Conservation (phyloP, 495 filamentous ascomycete genomes). For the Thozetella sp. region DNA sequence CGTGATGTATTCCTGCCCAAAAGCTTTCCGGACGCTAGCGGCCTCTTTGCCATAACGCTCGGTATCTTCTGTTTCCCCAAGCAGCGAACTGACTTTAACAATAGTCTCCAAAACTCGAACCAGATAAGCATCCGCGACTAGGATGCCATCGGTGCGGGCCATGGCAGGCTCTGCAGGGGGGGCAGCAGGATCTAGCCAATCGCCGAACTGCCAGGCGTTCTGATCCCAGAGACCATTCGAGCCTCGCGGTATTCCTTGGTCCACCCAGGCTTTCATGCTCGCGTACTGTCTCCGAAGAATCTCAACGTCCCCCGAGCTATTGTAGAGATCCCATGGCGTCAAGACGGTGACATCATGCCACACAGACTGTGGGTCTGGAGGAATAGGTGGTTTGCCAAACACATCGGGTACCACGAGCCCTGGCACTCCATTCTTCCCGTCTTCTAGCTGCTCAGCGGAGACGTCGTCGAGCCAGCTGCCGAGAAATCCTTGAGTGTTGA, state of each 20-base stretch:
- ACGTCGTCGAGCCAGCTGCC: background rate
- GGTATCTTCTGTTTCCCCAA: background rate
- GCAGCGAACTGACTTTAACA: background rate
- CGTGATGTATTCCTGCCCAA: slow-evolving; percentile 37
- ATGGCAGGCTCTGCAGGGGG: slow-evolving; percentile 35
- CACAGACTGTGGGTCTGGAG: background rate
- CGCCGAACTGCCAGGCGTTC: slow-evolving; percentile 33
- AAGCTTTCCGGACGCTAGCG: slow-evolving; percentile 43
- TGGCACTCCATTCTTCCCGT: background rate
- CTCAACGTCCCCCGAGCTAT: slow-evolving; percentile 28
- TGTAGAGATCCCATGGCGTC: background rate
- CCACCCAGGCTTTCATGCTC: slow-evolving; percentile 43
- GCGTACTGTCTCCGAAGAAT: slow-evolving; percentile 37
- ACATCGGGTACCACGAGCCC: background rate
- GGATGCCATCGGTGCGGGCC: slow-evolving; percentile 29
- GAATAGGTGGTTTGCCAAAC: background rate
- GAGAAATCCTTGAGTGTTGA: background rate
- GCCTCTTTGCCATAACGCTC: slow-evolving; percentile 15
- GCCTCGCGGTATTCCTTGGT: slow-evolving; percentile 34
- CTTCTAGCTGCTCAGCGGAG: background rate
- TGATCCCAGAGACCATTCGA: slow-evolving; percentile 32
- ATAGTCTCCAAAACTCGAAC: background rate
- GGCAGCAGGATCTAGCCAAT: slow-evolving; percentile 51
- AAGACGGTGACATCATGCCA: background rate
- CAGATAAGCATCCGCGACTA: background rate